Base-by-base conservation (phyloP, 495 filamentous ascomycete species). In the Rusavskia elegans region DNA sequence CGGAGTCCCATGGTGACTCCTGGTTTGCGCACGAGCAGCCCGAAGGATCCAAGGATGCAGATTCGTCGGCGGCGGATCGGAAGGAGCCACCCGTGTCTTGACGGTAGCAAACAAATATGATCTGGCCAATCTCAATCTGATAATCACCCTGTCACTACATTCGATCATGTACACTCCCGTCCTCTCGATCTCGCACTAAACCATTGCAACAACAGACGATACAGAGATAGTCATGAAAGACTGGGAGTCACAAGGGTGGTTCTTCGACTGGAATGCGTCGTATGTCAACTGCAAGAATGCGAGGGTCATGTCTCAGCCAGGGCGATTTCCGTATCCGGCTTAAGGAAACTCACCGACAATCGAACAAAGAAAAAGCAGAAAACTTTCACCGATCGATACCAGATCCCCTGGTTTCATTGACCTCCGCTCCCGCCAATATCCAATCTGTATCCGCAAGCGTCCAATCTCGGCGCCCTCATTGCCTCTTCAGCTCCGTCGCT, bases 1-100 rank as follows among this genome's bases (percentile, higher is more conserved):
- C 69, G 37, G 63, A 63, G 25, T 59, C 65, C 44, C 61, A 66
- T 55, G 48, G 40, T n/a, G 51, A 46, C 10, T 50, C 57, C 21
- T 59, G 57, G 57, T 59, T 59, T 37, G 53, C 53, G 10, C 45
- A 53, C 19, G 50, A 51, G n/a, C 41, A 52, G 21, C 3, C 42
- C 19, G n/a, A n/a, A n/a, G 41, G 21, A 19, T 45, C 41, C 41
- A 45, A 23, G 20, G 44, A 23, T 23, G 13, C 23, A 23, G 20
- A 45, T 13, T 4, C 42, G 20, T 19, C 42, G 21, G 42, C 7
- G 5, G 42, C 10, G 11, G n/a, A 16, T 13, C 14, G 17, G 13
- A 29, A 46, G 44, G 23, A 29, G 44, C 2, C 21, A 16, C 23
- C 44, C 20, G 21, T 29, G 44, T 25, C 20, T 11, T 46, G 44